Evolutionary conservation across 257 asterid species (phyloP), one percentile per base, ranked within the genome.

Genomic region (Salvia rosmarinus): DNA sequence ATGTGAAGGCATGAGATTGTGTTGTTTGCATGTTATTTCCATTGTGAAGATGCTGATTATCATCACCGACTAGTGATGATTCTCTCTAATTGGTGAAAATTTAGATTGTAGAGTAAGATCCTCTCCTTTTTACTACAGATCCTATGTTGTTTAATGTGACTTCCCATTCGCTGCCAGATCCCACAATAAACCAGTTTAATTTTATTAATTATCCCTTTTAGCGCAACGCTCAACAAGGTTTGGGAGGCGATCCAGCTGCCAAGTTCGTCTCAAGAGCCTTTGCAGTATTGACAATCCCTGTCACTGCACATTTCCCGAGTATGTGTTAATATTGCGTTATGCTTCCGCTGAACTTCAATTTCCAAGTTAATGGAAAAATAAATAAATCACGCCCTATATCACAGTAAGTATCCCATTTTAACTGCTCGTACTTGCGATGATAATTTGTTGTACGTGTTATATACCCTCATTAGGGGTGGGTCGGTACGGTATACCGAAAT

Each of bases 231-330:
- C 97, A 87, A 79, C 97, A 89, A 75, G 96, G 98, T 20, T 43
- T 91, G 89, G 96, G 89, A 82, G 97, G 98, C 66, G 89, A 85
- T 78, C 91, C 97, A 37, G 56, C 88, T 28, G 92, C 87, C 74
- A 94, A 89, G 85, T 89, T 89, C 73, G 85, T 86, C 66, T 87
- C 91, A 0, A 83, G 97, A 79, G 90, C 44, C 61, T 89, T 94
- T 66, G 97, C 96, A 5, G 95, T 75, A 23, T 68, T 87, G 50
- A 75, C 91, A 0, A 59, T 94, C 64, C 96, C 96, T 72, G 71
- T 94, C 23, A 94, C 98, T 60, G 81, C 82, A 19, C 68, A 78
- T 58, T 91, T 91, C 75, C 89, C 96, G 0, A 81, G 98, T 89
- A 79, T 61, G 60, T 67, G 67, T 3, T 19, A 52, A 19, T 28